phyloP scores from a whole-genome alignment of 331 rosid species.

The Stylosanthes scabra region DNA sequence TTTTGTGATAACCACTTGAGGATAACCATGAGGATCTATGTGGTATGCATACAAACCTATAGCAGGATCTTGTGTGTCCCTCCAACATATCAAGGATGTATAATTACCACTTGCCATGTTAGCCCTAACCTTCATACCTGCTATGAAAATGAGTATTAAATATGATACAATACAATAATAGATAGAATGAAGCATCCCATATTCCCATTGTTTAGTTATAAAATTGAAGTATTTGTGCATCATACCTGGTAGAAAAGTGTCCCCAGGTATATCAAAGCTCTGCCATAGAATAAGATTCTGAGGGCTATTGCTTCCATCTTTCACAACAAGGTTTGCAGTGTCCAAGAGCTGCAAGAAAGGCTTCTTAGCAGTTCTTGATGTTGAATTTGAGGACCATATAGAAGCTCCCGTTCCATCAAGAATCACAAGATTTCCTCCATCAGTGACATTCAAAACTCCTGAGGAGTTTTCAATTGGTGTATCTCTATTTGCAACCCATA shows the following conservation, averaged over 20 bases:
- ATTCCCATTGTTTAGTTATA: too few relatives aligned
- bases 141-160: too few relatives aligned
- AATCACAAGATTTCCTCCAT: constrained; percentile 45
- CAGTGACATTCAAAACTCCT: constrained; percentile 44
- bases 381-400: constrained; percentile 51
- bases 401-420: constrained; percentile 10
- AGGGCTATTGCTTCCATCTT: constrained; percentile 26
- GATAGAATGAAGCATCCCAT: too few relatives aligned
- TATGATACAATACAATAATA: too few relatives aligned
- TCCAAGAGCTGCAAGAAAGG: constrained; percentile 55
- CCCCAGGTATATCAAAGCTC: constrained; percentile 60
- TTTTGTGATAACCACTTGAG: constrained; percentile 39
- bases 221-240: too few relatives aligned
- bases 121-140: too few relatives aligned
- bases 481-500: constrained; percentile 62
- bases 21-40: constrained; percentile 41
- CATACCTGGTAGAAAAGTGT: too few relatives aligned
- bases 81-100: too few relatives aligned
- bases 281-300: constrained; percentile 48
- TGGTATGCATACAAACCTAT: constrained; percentile 30
- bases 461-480: constrained; percentile 45
- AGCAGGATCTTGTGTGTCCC: too few relatives aligned
- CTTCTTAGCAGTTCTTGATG: constrained; percentile 36
- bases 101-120: too few relatives aligned
- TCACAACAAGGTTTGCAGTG: constrained; percentile 59